These are phyloP conservation scores for Penicillium waksmanii DNA, from an alignment of 495 filamentous ascomycete genomes.

Conservation along the genomic window DNA sequence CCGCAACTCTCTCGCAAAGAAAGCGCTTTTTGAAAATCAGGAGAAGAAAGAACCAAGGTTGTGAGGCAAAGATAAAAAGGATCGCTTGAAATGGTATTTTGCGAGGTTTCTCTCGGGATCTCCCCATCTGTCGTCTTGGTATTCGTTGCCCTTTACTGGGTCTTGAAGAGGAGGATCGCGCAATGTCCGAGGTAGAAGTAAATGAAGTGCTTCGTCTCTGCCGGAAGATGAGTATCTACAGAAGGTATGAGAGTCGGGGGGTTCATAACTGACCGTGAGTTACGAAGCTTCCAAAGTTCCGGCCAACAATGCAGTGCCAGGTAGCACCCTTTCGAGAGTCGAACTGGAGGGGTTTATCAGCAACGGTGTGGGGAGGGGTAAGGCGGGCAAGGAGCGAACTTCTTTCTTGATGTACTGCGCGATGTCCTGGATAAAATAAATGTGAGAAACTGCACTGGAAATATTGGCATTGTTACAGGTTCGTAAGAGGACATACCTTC, in stretches of 20 bases:
- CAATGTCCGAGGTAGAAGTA: slow-evolving; percentile 99
- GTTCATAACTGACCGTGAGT: slow-evolving; percentile 75
- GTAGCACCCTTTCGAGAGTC: slow-evolving; percentile 89
- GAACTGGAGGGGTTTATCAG: slow-evolving; percentile 61
- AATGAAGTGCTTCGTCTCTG: slow-evolving; percentile 99
- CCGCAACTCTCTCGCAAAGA: slow-evolving; percentile 10
- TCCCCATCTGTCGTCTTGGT: background rate
- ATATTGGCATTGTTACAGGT: background rate
- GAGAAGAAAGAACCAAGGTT: slow-evolving; percentile 9
- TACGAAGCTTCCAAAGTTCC: slow-evolving; percentile 99
- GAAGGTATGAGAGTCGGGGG: background rate
- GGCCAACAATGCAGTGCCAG: slow-evolving; percentile 98
- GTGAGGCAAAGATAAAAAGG: slow-evolving; percentile 17
- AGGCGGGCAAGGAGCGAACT: slow-evolving; percentile 50
- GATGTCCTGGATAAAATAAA: slow-evolving; percentile 68
- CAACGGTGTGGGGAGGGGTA: slow-evolving; percentile 14
- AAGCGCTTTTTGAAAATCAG: slow-evolving; percentile 9
- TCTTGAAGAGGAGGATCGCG: slow-evolving; percentile 99
- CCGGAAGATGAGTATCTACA: slow-evolving; percentile 15
- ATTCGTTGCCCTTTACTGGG: slow-evolving; percentile 62
- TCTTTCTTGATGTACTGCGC: slow-evolving; percentile 97
- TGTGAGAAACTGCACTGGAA: background rate
- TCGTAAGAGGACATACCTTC: slow-evolving; percentile 61
- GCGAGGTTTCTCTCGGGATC: slow-evolving; percentile 1
- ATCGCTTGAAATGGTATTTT: slow-evolving; percentile 23